phyloP scores from a whole-genome alignment of 179 eudicot genomes.

The Beta corolliflora region DNA sequence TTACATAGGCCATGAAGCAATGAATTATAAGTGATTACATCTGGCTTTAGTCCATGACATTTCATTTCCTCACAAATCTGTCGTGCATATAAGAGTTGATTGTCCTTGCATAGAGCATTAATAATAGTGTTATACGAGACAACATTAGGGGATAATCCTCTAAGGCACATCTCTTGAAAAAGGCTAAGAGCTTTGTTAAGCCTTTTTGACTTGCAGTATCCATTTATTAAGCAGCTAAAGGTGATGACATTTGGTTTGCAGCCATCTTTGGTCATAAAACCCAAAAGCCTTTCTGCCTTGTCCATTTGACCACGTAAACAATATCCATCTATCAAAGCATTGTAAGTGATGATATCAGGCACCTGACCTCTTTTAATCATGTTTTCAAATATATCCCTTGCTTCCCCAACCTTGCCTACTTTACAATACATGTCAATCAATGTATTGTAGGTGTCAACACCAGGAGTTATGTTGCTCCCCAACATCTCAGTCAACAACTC shows the following conservation, averaged over 20 bases:
- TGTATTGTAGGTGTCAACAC: neutral
- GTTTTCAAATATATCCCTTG: neutral
- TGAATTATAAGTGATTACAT: neutral
- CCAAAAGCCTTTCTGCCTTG: neutral
- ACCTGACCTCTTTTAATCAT: neutral
- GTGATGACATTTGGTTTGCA: neutral
- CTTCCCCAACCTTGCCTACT: constrained; percentile 3
- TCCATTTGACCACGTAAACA: neutral
- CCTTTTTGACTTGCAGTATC: constrained; percentile 4
- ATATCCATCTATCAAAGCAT: constrained; percentile 9
- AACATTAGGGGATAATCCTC: neutral
- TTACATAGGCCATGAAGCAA: constrained; percentile 14
- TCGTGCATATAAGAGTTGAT: neutral
- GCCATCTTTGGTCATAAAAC: neutral
- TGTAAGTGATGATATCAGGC: constrained; percentile 1
- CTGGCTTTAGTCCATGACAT: neutral
- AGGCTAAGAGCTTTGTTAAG: neutral
- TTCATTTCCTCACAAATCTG: neutral
- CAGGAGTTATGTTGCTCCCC: neutral
- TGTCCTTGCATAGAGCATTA: constrained; percentile 19
- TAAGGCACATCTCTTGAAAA: neutral
- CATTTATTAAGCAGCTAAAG: neutral
- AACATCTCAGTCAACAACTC: neutral
- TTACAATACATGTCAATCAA: constrained; percentile 15
- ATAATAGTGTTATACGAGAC: constrained; percentile 9